phyloP scores from a whole-genome alignment of 2,329 filamentous ascomycete genomes.

The Balansia obtecta region DNA sequence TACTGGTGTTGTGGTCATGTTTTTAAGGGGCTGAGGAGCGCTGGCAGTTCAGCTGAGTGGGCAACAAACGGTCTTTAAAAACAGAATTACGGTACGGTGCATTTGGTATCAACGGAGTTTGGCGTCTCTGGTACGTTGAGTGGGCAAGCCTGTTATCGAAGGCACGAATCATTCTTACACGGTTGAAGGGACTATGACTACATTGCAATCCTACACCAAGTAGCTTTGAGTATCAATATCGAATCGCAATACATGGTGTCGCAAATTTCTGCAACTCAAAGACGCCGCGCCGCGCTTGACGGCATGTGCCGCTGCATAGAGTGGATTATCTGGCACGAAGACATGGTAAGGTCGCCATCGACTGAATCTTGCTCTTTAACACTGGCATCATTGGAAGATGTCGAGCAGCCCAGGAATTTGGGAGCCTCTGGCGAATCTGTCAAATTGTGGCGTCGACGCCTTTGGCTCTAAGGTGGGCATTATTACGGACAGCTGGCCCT shows the following conservation, averaged over 20 bases:
- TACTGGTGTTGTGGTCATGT: not conserved
- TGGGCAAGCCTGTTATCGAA: not conserved
- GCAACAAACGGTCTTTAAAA: not conserved
- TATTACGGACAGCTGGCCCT: no score
- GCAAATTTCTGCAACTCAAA: no score
- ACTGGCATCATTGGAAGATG: no score
- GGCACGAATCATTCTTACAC: not conserved
- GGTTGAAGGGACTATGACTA: not conserved
- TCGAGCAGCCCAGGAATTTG: no score
- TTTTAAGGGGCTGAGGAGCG: not conserved
- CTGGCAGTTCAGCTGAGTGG: not conserved
- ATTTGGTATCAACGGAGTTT: not conserved
- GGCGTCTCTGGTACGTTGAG: not conserved
- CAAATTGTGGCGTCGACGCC: no score
- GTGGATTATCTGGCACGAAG: no score
- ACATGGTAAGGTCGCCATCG: no score
- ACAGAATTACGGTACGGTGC: not conserved
- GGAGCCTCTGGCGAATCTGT: not conserved
- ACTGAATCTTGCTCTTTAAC: no score
- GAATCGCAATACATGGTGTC: no score
- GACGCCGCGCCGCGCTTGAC: no score
- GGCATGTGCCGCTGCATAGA: no score
- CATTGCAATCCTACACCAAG: not conserved
- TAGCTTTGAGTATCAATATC: not conserved
- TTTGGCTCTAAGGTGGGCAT: conserved; percentile 19